A percentile compares a stretch with the other conserved stretches of the same genome.
Conservation (phyloP, 306 rosid genomes). For the Prunus davidiana region DNA sequence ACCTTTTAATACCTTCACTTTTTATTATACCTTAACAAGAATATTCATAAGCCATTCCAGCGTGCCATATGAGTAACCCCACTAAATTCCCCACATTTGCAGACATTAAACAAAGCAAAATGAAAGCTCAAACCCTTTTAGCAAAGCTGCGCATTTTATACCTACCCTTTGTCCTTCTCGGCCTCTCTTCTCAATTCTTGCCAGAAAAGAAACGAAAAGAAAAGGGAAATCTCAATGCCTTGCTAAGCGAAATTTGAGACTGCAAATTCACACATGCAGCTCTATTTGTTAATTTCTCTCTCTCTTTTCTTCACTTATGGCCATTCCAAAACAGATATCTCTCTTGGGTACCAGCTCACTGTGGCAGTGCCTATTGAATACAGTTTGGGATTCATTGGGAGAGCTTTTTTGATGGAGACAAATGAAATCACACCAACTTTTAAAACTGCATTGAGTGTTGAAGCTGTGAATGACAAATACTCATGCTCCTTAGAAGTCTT, state of each 20-base stretch:
- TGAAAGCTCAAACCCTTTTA: constrained; percentile 6
- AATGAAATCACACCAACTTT: constrained; percentile 49
- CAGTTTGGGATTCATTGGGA: constrained; percentile 51
- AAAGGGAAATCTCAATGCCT: constrained; percentile 16
- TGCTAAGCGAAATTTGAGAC: background rate
- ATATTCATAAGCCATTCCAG: constrained; percentile 7
- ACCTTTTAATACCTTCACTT: background rate
- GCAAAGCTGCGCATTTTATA: background rate
- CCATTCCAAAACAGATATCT: constrained; percentile 45
- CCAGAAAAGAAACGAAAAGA: constrained; percentile 11
- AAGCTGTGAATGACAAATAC: constrained; percentile 46
- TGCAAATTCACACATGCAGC: constrained; percentile 47
- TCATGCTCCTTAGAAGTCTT: constrained; percentile 75
- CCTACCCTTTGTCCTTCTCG: background rate
- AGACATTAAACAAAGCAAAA: constrained; percentile 1
- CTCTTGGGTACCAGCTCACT: constrained; percentile 40
- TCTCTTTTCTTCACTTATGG: constrained; percentile 34
- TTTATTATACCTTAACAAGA: background rate
- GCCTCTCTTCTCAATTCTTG: constrained; percentile 20
- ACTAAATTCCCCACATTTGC: constrained; percentile 5
- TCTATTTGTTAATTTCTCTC: constrained; percentile 31
- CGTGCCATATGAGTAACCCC: constrained; percentile 7
- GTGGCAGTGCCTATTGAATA: constrained; percentile 55
- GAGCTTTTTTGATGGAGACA: constrained; percentile 54
- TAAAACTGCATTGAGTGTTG: constrained; percentile 63